A percentile compares a stretch with the other conserved stretches of the same genome.
Conservation (phyloP, 2,329 filamentous ascomycete species). For the Penicillium sp. region DNA sequence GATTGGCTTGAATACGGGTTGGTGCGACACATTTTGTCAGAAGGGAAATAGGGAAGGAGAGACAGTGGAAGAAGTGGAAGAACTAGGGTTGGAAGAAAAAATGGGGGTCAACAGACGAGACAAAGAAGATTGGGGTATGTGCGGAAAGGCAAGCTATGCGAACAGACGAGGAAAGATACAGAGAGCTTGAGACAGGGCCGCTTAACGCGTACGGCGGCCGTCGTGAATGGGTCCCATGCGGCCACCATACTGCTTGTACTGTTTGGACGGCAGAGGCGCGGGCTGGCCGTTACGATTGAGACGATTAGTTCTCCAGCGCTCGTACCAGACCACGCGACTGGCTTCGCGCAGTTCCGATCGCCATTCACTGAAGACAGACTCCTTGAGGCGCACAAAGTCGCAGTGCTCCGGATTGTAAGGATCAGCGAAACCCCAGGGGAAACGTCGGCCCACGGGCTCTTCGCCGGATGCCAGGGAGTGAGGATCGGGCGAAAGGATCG, state of each 20-base stretch:
- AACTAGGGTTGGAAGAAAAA: not conserved
- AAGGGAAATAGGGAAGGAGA: constrained; percentile 9
- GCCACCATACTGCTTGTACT: constrained; percentile 23
- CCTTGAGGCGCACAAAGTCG: constrained; percentile 87
- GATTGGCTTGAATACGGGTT: constrained; percentile 5
- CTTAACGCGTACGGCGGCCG: constrained; percentile 26
- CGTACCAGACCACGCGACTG: constrained; percentile 90
- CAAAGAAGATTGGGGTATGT: constrained; percentile 24
- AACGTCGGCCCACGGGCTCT: constrained; percentile 70
- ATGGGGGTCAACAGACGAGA: constrained; percentile 13
- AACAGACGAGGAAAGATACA: constrained; percentile 13
- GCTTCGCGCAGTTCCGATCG: constrained; percentile 84
- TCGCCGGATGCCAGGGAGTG: constrained; percentile 61
- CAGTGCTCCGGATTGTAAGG: constrained; percentile 89
- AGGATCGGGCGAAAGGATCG: constrained; percentile 88
- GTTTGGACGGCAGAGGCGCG: constrained; percentile 17
- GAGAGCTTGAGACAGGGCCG: not conserved
- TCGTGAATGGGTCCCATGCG: constrained; percentile 29
- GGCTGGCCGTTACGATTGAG: constrained; percentile 35
- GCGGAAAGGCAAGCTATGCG: constrained; percentile 26
- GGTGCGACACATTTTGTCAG: constrained; percentile 10
- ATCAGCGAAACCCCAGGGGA: constrained; percentile 96
- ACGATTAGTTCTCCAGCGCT: constrained; percentile 76
- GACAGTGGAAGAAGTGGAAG: constrained; percentile 3
- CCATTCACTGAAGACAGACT: constrained; percentile 92